Base-by-base conservation (phyloP, 192 early-diverging fungal genomes). In the Lunasporangiospora selenospora region DNA sequence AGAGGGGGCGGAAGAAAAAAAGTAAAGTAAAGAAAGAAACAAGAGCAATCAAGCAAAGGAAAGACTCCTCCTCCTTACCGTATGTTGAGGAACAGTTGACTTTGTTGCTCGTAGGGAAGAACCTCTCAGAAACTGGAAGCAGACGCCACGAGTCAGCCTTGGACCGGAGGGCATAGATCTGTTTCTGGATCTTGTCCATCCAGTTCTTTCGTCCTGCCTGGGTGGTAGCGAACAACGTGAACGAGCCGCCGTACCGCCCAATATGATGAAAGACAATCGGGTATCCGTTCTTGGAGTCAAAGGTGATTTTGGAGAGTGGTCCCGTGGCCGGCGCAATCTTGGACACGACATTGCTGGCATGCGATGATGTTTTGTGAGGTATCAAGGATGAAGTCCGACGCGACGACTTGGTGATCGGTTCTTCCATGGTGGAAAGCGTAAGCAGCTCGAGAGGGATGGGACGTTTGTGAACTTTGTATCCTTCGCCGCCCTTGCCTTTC, bases 361-460 rank as follows among this genome's bases (percentile, higher is more conserved):
- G 51, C 0, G 66, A 58, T 1, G 53, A 44, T 6, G 55, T 12
- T 46, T 76, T 65, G 53, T 76, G 53, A 10, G 63, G 77, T 24
- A 78, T 60, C 48, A 78, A 42, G 2, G 77, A 78, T 8, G 55
- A 73, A 10, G 77, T 58, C 19, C 69, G 53, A 29, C 52, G 59
- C 12, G 55, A 46, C 7, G 33, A 53, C 13, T 59, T 63, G 9
- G 57, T 61, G 4, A 51, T 43, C 0, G 43, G 51, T 6, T 73
- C 83, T 46, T 90, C 89, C n/a, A 79, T 80, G 18, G 76, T 79
- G 40, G 78, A 81, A 21, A 91, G 75, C 0, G 83, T 83, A 21
- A 96, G 79, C 33, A 95, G 65, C 58, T 90, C 87, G 46, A 95
- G 69, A 27, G 92, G 93, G 13, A 97, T 92, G n/a, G 93, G 93